A percentile compares a stretch with the other conserved stretches of the same genome.
These are phyloP conservation scores for Oryza meridionalis DNA, from an alignment of 176 grass and related monocot species.

Conservation along the genomic window DNA sequence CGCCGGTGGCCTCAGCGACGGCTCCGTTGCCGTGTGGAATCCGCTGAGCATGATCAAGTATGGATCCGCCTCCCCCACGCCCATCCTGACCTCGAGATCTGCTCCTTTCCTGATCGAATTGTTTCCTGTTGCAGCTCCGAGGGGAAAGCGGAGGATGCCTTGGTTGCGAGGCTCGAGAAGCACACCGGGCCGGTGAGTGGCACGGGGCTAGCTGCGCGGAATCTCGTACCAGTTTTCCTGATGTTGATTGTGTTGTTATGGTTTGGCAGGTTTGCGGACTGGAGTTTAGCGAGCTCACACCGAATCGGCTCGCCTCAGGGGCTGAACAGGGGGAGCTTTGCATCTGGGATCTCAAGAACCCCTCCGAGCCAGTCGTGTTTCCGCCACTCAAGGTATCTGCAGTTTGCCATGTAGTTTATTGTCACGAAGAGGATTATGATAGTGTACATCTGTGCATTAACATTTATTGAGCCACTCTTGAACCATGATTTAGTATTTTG, in stretches of 20 bases:
- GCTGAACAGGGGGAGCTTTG: slow-evolving; percentile 88
- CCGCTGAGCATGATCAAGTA: slow-evolving; percentile 85
- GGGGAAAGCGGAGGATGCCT: slow-evolving; percentile 59
- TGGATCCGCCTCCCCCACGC: slow-evolving; percentile 31
- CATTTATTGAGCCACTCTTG: not conserved
- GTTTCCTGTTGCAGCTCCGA: slow-evolving; percentile 63
- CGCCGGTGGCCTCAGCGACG: slow-evolving; percentile 85
- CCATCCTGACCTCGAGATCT: slow-evolving; percentile 34
- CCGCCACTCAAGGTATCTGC: slow-evolving; percentile 78
- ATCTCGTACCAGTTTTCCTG: slow-evolving; percentile 21
- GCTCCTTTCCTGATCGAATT: slow-evolving; percentile 38
- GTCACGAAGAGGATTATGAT: not conserved
- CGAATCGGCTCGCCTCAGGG: slow-evolving; percentile 86
- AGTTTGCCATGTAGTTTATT: slow-evolving; percentile 14
- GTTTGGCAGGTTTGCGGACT: slow-evolving; percentile 75
- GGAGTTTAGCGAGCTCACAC: slow-evolving; percentile 78
- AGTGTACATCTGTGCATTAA: not conserved
- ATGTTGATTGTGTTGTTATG: slow-evolving; percentile 31
- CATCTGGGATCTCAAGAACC: slow-evolving; percentile 95
- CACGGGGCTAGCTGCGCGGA: not conserved
- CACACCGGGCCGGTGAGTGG: slow-evolving; percentile 85
- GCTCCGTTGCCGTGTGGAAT: slow-evolving; percentile 90
- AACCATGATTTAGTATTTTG: not conserved
- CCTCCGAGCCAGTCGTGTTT: slow-evolving; percentile 63
- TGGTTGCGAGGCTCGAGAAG: slow-evolving; percentile 88